phyloP scores from a whole-genome alignment of 2,329 filamentous ascomycete genomes.

The Fusarium phyllophilum region DNA sequence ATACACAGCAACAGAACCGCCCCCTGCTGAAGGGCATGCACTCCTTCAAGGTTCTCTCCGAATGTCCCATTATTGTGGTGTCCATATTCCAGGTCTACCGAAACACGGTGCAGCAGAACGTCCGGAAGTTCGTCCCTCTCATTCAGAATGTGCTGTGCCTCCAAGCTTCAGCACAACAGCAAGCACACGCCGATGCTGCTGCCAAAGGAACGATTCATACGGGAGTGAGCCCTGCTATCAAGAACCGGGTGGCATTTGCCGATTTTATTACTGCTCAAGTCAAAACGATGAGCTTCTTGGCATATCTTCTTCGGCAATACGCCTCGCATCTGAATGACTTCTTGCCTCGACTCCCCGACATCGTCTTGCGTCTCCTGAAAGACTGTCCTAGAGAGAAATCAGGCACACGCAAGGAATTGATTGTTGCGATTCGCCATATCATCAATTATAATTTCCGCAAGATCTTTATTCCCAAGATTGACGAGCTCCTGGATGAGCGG shows the following conservation, averaged over 20 bases:
- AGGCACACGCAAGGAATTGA: slow-evolving; percentile 88
- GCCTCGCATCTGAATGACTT: slow-evolving; percentile 89
- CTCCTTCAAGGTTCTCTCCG: slow-evolving; percentile 97
- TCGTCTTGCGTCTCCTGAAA: slow-evolving; percentile 89
- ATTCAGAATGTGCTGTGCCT: slow-evolving; percentile 91
- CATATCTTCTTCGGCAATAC: slow-evolving; percentile 90
- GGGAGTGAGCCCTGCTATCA: slow-evolving; percentile 92
- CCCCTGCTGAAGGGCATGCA: slow-evolving; percentile 93
- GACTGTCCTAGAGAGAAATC: slow-evolving; percentile 97
- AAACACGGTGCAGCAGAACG: slow-evolving; percentile 80
- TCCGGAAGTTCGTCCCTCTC: slow-evolving; percentile 89
- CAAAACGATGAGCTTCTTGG: slow-evolving; percentile 98
- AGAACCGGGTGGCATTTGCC: slow-evolving; percentile 92
- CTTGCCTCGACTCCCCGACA: slow-evolving; percentile 82
- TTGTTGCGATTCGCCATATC: slow-evolving; percentile 97
- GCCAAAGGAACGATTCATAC: slow-evolving; percentile 86
- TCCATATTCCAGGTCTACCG: slow-evolving; percentile 97
- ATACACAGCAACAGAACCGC: slow-evolving; percentile 82
- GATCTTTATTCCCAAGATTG: slow-evolving; percentile 94
- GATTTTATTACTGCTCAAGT: slow-evolving; percentile 98
- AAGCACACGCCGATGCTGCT: slow-evolving; percentile 86
- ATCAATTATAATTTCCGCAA: slow-evolving; percentile 99
- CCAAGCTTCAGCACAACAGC: slow-evolving; percentile 92
- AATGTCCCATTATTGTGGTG: slow-evolving; percentile 98
- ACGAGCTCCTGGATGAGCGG: slow-evolving; percentile 91